Evolutionary conservation across 306 rosid genomes (phyloP), one percentile per base, ranked within the genome.

Genomic region (Gynostemma pentaphyllum): DNA sequence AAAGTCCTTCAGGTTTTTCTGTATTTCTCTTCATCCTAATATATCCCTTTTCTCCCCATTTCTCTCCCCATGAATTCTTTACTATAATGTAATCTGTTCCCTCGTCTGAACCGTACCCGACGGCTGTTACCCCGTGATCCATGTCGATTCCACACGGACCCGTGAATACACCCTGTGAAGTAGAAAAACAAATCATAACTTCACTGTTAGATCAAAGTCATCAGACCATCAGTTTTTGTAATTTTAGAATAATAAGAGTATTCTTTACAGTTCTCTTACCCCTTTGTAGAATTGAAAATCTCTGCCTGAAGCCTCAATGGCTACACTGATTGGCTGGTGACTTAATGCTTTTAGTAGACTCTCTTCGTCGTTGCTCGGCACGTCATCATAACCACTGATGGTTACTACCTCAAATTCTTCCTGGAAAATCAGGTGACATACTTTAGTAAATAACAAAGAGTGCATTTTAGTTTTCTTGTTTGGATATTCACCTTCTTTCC

Each of bases 261-360:
- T 19, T 60, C 37, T 37, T 39, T 29, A 9, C 64, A 27, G 9
- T n/a, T n/a, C n/a, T 44, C 79, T 69, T 73, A 92, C 95, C 81
- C 95, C 99, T 9, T 88, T 82, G 28, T 88, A 94, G 55, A 94
- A 94, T 73, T 94, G 99, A 81, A 94, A 86, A 74, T 88, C 94
- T 66, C 90, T 81, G 62, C 77, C 75, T 3, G 94, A 81, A 40
- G 99, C 99, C 15, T 88, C 99, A 45, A 94, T 84, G 39, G 91
- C 97, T 14, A 94, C 78, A 40, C 95, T 94, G 40, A 94, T 76
- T 49, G 99, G 99, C 66, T 94, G 99, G 70, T 84, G 81, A 67
- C 94, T 95, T 56, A 88, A 79, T 52, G 95, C 99, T 71, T 88
- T 94, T 81, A 88, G 78, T 54, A 94, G 68, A 71, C 85, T 82